phyloP scores from a whole-genome alignment of 2,329 filamentous ascomycete species.

The Colletotrichum brevisporum region DNA sequence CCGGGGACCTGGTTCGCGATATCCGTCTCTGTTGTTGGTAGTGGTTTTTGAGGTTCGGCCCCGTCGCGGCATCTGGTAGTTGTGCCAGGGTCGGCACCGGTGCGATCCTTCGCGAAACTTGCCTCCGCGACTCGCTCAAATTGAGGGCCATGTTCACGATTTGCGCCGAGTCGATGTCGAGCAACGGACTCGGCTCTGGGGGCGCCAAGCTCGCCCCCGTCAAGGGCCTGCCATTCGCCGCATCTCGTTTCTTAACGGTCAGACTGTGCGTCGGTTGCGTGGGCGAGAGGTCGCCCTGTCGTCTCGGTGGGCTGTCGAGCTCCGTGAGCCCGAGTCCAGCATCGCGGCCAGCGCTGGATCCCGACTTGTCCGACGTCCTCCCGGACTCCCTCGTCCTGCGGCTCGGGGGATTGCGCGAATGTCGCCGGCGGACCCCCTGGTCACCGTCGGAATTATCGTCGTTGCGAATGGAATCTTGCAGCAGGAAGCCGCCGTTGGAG shows the following conservation, averaged over 20 bases:
- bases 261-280: conserved; percentile 24
- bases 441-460: conserved; percentile 49
- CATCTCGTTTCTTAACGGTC: conserved; percentile 38
- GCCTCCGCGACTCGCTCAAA: conserved; percentile 83
- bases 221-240: conserved; percentile 43
- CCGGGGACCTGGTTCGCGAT: conserved; percentile 74
- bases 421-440: conserved; percentile 47
- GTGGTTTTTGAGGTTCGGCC: conserved; percentile 75
- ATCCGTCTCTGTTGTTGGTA: conserved; percentile 78
- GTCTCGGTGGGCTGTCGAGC: conserved; percentile 18
- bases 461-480: conserved; percentile 58
- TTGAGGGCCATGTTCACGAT: conserved; percentile 95
- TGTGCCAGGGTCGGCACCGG: conserved; percentile 67
- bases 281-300: conserved; percentile 27
- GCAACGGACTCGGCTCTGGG: conserved; percentile 45
- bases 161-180: conserved; percentile 85
- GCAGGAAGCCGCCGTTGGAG: conserved; percentile 65
- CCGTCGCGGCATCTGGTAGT: conserved; percentile 65
- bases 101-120: conserved; percentile 71
- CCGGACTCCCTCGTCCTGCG: conserved; percentile 32
- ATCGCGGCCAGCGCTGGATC: conserved; percentile 33
- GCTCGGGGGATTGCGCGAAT: conserved; percentile 43
- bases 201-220: conserved; percentile 36
- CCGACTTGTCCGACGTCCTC: conserved; percentile 28
- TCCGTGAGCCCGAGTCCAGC: conserved; percentile 15